Evolutionary conservation across 1,284 basidiomycete genomes (phyloP).

Genomic region (Grifola frondosa): DNA sequence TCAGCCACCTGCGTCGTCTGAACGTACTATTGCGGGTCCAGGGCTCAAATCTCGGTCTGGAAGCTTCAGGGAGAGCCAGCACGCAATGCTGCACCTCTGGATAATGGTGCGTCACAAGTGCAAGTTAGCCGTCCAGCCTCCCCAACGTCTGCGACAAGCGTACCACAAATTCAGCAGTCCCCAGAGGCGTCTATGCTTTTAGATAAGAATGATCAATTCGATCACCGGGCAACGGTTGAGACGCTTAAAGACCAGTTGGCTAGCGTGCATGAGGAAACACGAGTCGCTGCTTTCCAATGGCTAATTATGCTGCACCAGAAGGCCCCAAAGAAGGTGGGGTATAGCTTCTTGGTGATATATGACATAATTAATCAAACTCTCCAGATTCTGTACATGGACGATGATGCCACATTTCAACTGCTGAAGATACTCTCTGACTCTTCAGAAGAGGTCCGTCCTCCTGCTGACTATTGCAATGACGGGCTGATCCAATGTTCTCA

Average conservation of each 20-base stretch:
- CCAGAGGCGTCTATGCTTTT: conserved; percentile 32
- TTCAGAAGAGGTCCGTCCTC: conserved; percentile 77
- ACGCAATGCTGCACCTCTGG: conserved; percentile 10
- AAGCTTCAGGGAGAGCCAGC: conserved; percentile 19
- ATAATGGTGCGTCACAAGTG: conserved; percentile 10
- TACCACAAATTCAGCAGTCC: conserved; percentile 34
- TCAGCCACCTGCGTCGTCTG: conserved; percentile 8
- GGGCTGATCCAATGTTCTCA: conserved; percentile 1
- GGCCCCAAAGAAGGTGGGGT: conserved; percentile 83
- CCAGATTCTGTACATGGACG: conserved; percentile 95
- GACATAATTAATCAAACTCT: not conserved
- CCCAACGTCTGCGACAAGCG: conserved; percentile 33
- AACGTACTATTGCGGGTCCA: conserved; percentile 16
- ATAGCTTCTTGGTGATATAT: not conserved
- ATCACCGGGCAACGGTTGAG: conserved; percentile 91
- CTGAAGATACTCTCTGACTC: conserved; percentile 96
- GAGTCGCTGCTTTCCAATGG: conserved; percentile 97
- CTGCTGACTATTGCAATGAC: not conserved
- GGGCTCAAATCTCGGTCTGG: conserved; percentile 31
- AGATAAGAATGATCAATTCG: conserved; percentile 76
- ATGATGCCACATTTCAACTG: conserved; percentile 94
- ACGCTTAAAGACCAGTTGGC: conserved; percentile 92
- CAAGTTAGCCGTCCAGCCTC: conserved; percentile 35
- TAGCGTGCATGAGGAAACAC: conserved; percentile 95
- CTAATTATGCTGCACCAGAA: conserved; percentile 98